Evolutionary conservation across 257 asterid species (phyloP), one percentile per base, ranked within the genome.

Genomic region (Scutellaria galericulata): DNA sequence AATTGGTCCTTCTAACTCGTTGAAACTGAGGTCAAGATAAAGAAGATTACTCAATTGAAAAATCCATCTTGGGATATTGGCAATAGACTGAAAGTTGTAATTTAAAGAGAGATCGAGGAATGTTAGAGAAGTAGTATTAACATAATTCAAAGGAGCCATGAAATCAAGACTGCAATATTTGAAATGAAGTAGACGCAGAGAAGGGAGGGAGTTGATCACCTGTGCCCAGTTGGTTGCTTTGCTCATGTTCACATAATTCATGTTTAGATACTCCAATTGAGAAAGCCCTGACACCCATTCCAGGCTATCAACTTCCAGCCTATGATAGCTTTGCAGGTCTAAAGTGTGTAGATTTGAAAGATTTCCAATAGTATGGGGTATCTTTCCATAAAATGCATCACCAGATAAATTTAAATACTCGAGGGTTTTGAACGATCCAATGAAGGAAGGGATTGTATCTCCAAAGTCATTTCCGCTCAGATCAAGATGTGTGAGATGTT

Each of bases 21-120:
- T 58, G 0, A 0, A 0, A 0, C 13, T 9, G 2, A 80, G 54
- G 61, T 71, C 60, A 66, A 79, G 83, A 75, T 6, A 46, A 39
- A 18, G 53, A 45, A 75, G 75, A 50, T 61, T 59, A 10, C 9
- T 51, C 18, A 79, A 73, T 14, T 70, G 71, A 9, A 76, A 77
- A 35, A 77, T 35, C 80, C 87, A 83, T 37, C 18, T 40, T 0
- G 70, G 74, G 20, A 40, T 20, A 18, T 15, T 10, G n/a, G 41
- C 2, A 3, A 35, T 15, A 14, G 63, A 9, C n/a, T n/a, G n/a
- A n/a, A n/a, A n/a, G n/a, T n/a, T n/a, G n/a, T n/a, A n/a, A n/a
- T n/a, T n/a, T n/a, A n/a, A n/a, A n/a, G n/a, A n/a, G n/a, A n/a
- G n/a, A n/a, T n/a, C n/a, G n/a, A n/a, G n/a, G n/a, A n/a, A n/a